Evolutionary conservation across 2,329 filamentous ascomycete genomes (phyloP).

Genomic region (Chalaropsis thielavioides): DNA sequence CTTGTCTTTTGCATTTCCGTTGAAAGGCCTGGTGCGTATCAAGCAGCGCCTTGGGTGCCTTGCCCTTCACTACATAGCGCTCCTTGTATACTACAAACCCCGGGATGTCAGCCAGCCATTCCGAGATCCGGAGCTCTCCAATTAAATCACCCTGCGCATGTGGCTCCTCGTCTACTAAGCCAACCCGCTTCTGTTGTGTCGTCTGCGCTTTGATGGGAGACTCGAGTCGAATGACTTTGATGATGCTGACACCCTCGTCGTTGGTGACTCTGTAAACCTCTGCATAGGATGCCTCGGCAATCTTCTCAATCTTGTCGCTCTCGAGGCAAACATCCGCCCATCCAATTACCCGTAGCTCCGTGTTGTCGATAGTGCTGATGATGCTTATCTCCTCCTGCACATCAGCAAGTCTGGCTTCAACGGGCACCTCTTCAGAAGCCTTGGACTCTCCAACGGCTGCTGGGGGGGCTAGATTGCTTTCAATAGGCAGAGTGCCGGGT

Average conservation of each 20-base stretch:
- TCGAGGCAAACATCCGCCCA: slow-evolving; percentile 45
- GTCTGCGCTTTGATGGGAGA: slow-evolving; percentile 45
- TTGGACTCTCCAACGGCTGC: neutral
- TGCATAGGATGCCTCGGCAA: slow-evolving; percentile 52
- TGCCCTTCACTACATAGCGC: slow-evolving; percentile 44
- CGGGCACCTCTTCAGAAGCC: neutral
- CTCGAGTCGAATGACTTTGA: slow-evolving; percentile 47
- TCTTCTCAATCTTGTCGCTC: slow-evolving; percentile 43
- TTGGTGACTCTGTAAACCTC: slow-evolving; percentile 51
- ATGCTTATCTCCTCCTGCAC: slow-evolving; percentile 5
- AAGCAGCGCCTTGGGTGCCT: slow-evolving; percentile 37
- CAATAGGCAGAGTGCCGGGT: neutral
- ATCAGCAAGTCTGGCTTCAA: neutral
- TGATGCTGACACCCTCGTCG: slow-evolving; percentile 45
- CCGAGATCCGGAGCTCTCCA: slow-evolving; percentile 48
- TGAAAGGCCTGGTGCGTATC: slow-evolving; percentile 48
- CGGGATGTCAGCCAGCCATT: slow-evolving; percentile 48
- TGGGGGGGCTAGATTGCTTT: neutral
- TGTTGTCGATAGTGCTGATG: slow-evolving; percentile 15
- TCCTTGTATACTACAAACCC: slow-evolving; percentile 54
- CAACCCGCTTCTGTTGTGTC: slow-evolving; percentile 38
- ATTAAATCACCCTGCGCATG: slow-evolving; percentile 40
- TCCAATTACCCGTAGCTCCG: slow-evolving; percentile 30
- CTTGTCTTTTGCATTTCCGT: slow-evolving; percentile 37
- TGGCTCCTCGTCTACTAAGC: slow-evolving; percentile 44